A percentile compares a stretch with the other conserved stretches of the same genome.
Evolutionary conservation across 306 rosid species (phyloP).

Genomic region (Fragaria nilgerrensis): DNA sequence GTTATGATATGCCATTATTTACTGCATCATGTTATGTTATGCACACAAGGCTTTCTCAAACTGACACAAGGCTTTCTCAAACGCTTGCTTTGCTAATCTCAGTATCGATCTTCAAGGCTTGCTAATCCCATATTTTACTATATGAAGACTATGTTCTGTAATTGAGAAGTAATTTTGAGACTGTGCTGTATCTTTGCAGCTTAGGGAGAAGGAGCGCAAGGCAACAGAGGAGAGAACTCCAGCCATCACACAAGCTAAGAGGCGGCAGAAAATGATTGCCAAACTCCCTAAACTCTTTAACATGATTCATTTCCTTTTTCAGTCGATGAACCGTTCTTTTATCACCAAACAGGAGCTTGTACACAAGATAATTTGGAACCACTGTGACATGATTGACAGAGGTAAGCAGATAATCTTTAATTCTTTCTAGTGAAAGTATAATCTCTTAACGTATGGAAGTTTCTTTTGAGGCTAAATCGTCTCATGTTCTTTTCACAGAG

Average conservation of each 20-base stretch:
- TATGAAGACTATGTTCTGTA: not conserved
- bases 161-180: not conserved
- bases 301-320: conserved; percentile 60
- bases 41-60: not conserved
- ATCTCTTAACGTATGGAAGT: not conserved
- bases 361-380: conserved; percentile 54
- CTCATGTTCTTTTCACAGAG: conserved; percentile 36
- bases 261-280: conserved; percentile 56
- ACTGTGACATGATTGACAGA: conserved; percentile 49
- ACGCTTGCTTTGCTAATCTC: not conserved
- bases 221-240: conserved; percentile 69
- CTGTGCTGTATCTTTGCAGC: conserved; percentile 43
- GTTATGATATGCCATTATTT: not conserved
- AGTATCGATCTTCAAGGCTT: not conserved
- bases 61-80: not conserved
- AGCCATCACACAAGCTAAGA: conserved; percentile 68
- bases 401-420: conserved; percentile 43
- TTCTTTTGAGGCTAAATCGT: conserved; percentile 25
- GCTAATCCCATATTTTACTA: too few relatives aligned
- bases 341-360: conserved; percentile 73
- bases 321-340: conserved; percentile 46
- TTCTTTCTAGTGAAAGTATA: not conserved
- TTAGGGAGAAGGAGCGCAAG: conserved; percentile 64
- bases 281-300: conserved; percentile 77
- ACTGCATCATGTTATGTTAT: too few relatives aligned